Evolutionary conservation across 805 yeast genomes (phyloP).

Genomic region (Ascoidea tarda): DNA sequence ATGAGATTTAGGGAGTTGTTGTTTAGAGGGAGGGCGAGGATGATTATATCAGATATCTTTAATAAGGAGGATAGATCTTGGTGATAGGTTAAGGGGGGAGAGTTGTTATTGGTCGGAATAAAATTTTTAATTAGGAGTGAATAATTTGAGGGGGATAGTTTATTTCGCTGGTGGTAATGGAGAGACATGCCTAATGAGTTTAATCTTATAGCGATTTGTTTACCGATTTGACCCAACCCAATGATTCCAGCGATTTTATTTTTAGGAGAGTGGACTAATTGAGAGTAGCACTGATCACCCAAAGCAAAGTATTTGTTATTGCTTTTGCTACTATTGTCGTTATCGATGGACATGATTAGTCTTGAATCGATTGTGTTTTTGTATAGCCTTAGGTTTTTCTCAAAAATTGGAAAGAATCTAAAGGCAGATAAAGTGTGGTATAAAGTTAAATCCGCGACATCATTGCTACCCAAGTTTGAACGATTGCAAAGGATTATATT

Average conservation of each 20-base stretch:
- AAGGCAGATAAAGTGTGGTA: background rate
- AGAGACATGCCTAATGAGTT: slow-evolving; percentile 29
- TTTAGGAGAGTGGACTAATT: slow-evolving; percentile 15
- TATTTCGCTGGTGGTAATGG: slow-evolving; percentile 25
- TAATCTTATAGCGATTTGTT: slow-evolving; percentile 27
- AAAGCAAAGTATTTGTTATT: background rate
- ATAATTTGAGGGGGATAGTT: slow-evolving; percentile 17
- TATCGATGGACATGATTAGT: background rate
- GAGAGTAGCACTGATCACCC: background rate
- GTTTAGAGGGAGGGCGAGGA: slow-evolving; percentile 25
- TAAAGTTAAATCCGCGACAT: background rate
- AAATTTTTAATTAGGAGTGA: slow-evolving; percentile 14
- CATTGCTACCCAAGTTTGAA: background rate
- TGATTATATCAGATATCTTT: slow-evolving; percentile 19
- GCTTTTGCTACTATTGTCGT: too few relatives aligned
- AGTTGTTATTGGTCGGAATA: slow-evolving; percentile 14
- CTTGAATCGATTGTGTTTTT: background rate
- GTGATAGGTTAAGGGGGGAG: slow-evolving; percentile 14
- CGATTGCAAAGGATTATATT: background rate
- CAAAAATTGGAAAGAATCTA: background rate
- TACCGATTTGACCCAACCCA: slow-evolving; percentile 35
- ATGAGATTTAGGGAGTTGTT: slow-evolving; percentile 23
- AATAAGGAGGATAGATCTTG: slow-evolving; percentile 11
- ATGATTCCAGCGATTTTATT: slow-evolving; percentile 30
- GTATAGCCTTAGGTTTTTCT: too few relatives aligned